Evolutionary conservation across 2,329 filamentous ascomycete genomes (phyloP), one percentile per base, ranked within the genome.

Genomic region (Aspergillus transmontanensis): DNA sequence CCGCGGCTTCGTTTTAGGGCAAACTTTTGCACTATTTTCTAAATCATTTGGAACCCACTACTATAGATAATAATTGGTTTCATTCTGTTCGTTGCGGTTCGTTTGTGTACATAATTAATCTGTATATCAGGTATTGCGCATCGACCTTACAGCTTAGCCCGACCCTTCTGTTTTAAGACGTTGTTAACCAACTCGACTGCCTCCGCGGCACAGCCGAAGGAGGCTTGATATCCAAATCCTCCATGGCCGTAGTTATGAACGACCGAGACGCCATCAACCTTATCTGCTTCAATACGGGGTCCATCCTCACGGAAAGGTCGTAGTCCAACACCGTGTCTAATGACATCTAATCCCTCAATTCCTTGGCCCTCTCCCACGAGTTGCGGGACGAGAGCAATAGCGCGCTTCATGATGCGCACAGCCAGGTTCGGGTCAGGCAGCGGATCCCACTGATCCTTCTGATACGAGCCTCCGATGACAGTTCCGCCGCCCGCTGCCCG

Each of bases 381-480:
- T n/a, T 72, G 66, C 0, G 79, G 78, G 41, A 73, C 75, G 14
- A 78, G 64, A 3, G 69, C 71, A 34, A 80, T 69, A 28, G 76
- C 77, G 23, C 93, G 86, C 78, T 89, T 88, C 91, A 97, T 95
- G 75, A 97, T 96, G 14, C 93, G 85, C 59, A 85, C 79, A 0
- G 93, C 92, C n/a, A 93, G 83, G 73, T 91, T 92, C 0, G 90
- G 89, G 71, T 97, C 93, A 0, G 90, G 88, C 68, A 89, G 85
- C 43, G 88, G 85, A 69, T 95, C 91, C 92, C 92, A 96, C 72
- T 89, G 90, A 32, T 88, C 85, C 70, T 90, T 87, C 75, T 93
- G 89, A 71, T 96, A 91, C 54, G 89, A 94, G 2, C 94, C 94
- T n/a, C 93, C 94, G 2, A 97, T 81, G 48, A 97, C 84, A 0